Conservation (phyloP, 768 basidiomycete species). For the Phanerodontia chrysosporium region DNA sequence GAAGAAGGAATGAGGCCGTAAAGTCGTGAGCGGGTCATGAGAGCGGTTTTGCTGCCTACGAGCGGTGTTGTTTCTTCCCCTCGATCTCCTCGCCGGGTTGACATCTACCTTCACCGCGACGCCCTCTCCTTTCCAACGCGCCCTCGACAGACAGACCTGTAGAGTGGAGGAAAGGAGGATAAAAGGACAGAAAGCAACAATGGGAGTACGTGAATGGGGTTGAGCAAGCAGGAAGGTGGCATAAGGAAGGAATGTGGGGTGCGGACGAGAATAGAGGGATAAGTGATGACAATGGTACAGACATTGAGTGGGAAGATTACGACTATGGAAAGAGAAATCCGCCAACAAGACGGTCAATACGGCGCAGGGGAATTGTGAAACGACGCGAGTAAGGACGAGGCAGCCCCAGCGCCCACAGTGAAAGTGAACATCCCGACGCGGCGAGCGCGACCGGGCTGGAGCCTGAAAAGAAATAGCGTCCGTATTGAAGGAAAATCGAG, state of each 20-base stretch:
- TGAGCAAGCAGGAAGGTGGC: conserved; percentile 16
- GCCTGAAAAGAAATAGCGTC: conserved; percentile 74
- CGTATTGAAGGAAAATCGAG: conserved; percentile 49
- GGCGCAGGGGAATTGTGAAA: conserved; percentile 22
- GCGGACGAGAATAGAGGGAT: conserved; percentile 11
- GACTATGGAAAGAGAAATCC: conserved; percentile 2
- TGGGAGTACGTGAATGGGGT: conserved; percentile 13
- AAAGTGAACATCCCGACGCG: conserved; percentile 6
- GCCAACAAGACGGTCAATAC: conserved; percentile 15
- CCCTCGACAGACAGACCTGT: conserved; percentile 42
- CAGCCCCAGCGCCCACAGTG: conserved; percentile 10
- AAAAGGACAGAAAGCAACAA: conserved; percentile 36
- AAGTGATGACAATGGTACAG: conserved; percentile 13
- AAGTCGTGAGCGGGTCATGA: conserved; percentile 11
- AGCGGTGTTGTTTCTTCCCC: conserved; percentile 2
- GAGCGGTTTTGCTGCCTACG: neutral
- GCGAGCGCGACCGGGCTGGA: neutral
- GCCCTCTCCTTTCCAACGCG: conserved; percentile 71
- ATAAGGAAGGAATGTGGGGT: conserved; percentile 15
- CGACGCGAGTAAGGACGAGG: conserved; percentile 21
- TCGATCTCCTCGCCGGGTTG: conserved; percentile 4
- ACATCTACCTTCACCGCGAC: conserved; percentile 37
- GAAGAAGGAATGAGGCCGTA: conserved; percentile 1
- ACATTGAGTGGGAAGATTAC: conserved; percentile 9
- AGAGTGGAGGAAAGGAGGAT: conserved; percentile 68